These are phyloP conservation scores for Vitis hybrid DNA, from an alignment of 177 flowering plant species.

Conservation along the genomic window DNA sequence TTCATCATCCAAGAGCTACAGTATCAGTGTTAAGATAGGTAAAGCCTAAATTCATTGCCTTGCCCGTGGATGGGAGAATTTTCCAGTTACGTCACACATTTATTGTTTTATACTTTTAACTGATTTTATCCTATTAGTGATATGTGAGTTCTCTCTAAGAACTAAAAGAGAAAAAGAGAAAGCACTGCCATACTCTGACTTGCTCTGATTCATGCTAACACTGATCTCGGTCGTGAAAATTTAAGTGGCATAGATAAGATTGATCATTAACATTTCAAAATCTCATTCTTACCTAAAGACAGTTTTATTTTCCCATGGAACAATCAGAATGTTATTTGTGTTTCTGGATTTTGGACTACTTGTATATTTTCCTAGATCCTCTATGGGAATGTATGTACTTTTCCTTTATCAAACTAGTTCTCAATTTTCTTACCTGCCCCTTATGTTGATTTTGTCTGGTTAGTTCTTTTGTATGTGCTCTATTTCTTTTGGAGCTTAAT, in stretches of 20 bases:
- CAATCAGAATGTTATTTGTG: neutral
- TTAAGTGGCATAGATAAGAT: neutral
- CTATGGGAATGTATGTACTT: neutral
- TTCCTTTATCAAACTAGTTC: too few relatives aligned
- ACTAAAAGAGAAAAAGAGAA: neutral
- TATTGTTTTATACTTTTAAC: neutral
- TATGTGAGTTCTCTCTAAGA: neutral
- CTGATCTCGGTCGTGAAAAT: neutral
- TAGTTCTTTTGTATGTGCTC: too few relatives aligned
- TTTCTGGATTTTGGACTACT: neutral
- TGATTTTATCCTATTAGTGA: neutral
- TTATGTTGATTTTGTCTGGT: too few relatives aligned
- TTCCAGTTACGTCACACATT: neutral
- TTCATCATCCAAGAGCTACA: conserved; percentile 1
- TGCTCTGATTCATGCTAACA: neutral
- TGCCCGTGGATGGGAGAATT: neutral
- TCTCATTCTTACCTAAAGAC: neutral
- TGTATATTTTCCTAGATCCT: too few relatives aligned
- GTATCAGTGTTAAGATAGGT: conserved; percentile 15
- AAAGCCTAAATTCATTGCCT: neutral
- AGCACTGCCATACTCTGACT: neutral
- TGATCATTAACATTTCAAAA: neutral
- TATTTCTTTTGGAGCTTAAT: too few relatives aligned
- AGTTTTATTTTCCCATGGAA: neutral
- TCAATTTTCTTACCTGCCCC: too few relatives aligned